Evolutionary conservation across 495 filamentous ascomycete genomes (phyloP).

Genomic region (Tetracladium setigerum): DNA sequence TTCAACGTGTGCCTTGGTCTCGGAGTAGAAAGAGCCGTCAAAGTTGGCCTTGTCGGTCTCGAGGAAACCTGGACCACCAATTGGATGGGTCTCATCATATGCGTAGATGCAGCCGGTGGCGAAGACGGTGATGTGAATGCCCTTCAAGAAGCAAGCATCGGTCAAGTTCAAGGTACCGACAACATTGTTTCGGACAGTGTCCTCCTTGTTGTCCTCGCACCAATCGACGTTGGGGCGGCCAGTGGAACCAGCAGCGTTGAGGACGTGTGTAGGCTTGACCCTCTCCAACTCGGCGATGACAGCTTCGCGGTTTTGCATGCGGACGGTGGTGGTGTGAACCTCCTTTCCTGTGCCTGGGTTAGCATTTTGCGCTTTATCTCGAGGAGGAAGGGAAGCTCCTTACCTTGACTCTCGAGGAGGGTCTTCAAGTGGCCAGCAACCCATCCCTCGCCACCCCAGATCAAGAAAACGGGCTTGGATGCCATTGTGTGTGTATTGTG

Average conservation of each 20-base stretch:
- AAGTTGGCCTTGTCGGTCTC: conserved; percentile 61
- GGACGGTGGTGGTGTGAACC: conserved; percentile 46
- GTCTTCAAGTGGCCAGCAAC: conserved; percentile 56
- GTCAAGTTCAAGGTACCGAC: conserved; percentile 55
- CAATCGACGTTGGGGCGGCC: conserved; percentile 63
- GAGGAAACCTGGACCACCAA: conserved; percentile 48
- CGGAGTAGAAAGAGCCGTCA: conserved; percentile 57
- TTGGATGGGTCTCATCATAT: conserved; percentile 50
- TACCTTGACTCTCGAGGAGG: conserved; percentile 50
- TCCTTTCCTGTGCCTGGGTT: conserved; percentile 33
- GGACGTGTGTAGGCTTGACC: conserved; percentile 53
- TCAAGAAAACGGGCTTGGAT: conserved; percentile 39
- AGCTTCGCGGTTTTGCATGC: conserved; percentile 53
- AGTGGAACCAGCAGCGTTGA: conserved; percentile 59
- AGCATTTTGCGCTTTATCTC: not conserved
- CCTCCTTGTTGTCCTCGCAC: conserved; percentile 61
- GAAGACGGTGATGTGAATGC: conserved; percentile 55
- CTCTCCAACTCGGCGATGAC: conserved; percentile 47
- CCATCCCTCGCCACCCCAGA: conserved; percentile 58
- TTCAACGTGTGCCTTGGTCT: conserved; percentile 57
- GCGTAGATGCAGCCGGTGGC: conserved; percentile 59
- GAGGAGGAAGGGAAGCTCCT: not conserved
- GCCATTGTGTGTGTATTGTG: conserved; percentile 4
- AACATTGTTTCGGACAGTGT: conserved; percentile 56
- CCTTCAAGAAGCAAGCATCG: conserved; percentile 47